Evolutionary conservation across 2,329 filamentous ascomycete genomes (phyloP).

Genomic region (Fusarium hostae): DNA sequence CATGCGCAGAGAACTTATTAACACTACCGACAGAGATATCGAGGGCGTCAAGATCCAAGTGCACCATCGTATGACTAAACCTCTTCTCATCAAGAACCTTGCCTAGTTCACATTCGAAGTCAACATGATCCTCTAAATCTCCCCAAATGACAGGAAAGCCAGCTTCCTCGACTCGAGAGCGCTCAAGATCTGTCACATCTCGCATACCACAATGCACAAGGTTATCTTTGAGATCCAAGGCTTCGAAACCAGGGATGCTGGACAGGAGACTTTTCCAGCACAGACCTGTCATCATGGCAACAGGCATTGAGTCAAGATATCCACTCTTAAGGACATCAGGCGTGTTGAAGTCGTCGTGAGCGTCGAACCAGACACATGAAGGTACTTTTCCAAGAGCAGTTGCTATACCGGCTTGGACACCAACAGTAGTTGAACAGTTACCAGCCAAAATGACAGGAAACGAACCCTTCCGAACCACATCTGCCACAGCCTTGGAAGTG

Average conservation of each 20-base stretch:
- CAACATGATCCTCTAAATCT: slow-evolving; percentile 7
- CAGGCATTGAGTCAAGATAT: slow-evolving; percentile 46
- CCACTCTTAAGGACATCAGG: slow-evolving; percentile 40
- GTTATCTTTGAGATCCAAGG: slow-evolving; percentile 9
- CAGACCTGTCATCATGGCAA: slow-evolving; percentile 41
- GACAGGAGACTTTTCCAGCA: slow-evolving; percentile 40
- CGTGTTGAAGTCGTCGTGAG: slow-evolving; percentile 54
- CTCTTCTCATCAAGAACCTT: slow-evolving; percentile 23
- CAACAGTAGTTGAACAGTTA: slow-evolving; percentile 7
- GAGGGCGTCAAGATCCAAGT: slow-evolving; percentile 51
- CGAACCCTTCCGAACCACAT: not conserved
- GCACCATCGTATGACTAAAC: slow-evolving; percentile 43
- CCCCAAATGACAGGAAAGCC: slow-evolving; percentile 49
- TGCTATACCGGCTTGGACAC: slow-evolving; percentile 47
- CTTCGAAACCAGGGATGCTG: slow-evolving; percentile 38
- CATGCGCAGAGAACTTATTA: slow-evolving; percentile 51
- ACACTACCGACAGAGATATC: slow-evolving; percentile 49
- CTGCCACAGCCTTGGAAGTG: not conserved
- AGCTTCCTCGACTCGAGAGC: slow-evolving; percentile 40
- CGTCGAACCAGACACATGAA: slow-evolving; percentile 55
- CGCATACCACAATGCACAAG: slow-evolving; percentile 9
- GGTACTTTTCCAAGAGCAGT: slow-evolving; percentile 32
- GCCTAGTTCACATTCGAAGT: slow-evolving; percentile 27
- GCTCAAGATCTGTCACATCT: slow-evolving; percentile 11
- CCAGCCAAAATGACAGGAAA: slow-evolving; percentile 10